Percentiles rank a stretch among this genome's conserved stretches.
Evolutionary conservation across 2,329 filamentous ascomycete genomes (phyloP).

Genomic region (Pseudogymnoascus sp.): DNA sequence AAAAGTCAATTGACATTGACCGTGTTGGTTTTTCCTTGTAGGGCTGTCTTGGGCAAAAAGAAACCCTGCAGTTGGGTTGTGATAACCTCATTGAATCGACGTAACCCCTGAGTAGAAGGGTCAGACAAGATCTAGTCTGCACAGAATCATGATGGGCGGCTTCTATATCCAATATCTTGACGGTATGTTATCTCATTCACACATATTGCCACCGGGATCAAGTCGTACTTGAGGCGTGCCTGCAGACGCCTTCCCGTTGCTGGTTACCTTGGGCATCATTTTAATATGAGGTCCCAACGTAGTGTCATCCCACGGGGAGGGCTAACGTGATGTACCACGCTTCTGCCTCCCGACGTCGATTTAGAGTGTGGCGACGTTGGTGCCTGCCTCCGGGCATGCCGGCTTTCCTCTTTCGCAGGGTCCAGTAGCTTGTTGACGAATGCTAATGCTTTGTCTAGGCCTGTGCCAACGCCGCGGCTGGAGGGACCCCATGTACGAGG

Average conservation of each 20-base stretch:
- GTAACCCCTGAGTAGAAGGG: constrained; percentile 3
- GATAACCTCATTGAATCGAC: constrained; percentile 2
- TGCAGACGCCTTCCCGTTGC: constrained; percentile 9
- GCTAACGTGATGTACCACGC: constrained; percentile 3
- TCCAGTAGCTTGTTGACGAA: constrained; percentile 9
- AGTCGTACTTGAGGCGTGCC: neutral
- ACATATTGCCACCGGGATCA: constrained; percentile 2
- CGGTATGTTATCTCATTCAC: constrained; percentile 49
- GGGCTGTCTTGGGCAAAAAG: constrained; percentile 20
- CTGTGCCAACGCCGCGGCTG: constrained; percentile 92
- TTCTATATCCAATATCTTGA: constrained; percentile 52
- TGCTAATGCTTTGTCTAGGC: constrained; percentile 46
- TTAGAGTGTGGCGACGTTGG: constrained; percentile 12
- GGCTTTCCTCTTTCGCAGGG: constrained; percentile 2
- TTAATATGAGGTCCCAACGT: constrained; percentile 2
- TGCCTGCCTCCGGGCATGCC: constrained; percentile 9
- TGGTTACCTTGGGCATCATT: constrained; percentile 10
- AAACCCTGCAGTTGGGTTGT: constrained; percentile 19
- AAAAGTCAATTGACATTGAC: constrained; percentile 11
- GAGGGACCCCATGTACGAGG: constrained; percentile 84
- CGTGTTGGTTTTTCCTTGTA: constrained; percentile 34
- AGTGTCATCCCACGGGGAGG: constrained; percentile 4
- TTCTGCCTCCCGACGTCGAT: constrained; percentile 2
- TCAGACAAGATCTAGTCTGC: constrained; percentile 9
- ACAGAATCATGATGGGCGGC: constrained; percentile 40